Percentiles rank a stretch among this genome's conserved stretches.
Conservation (phyloP, 148 eudicot species). For the Silene conica region DNA sequence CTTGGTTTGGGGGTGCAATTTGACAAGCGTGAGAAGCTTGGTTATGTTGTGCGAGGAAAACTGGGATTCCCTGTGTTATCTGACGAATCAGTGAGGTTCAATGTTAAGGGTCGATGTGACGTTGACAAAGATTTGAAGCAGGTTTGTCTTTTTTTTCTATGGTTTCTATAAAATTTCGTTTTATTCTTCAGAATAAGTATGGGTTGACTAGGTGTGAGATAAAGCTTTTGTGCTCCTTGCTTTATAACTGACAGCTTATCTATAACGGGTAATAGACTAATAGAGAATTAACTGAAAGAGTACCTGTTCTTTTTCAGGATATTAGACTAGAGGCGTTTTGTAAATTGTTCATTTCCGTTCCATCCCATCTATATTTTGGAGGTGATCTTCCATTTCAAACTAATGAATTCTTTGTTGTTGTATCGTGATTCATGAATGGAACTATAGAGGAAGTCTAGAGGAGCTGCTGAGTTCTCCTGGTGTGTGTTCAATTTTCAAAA, state of each 20-base stretch:
- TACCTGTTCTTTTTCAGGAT: background rate
- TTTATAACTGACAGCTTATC: background rate
- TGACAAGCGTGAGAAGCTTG: constrained; percentile 51
- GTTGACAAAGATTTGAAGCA: constrained; percentile 56
- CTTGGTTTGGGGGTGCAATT: constrained; percentile 66
- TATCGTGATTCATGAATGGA: constrained; percentile 9
- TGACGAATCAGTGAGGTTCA: constrained; percentile 46
- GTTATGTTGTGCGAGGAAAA: constrained; percentile 59
- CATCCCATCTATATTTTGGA: background rate
- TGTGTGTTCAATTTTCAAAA: constrained; percentile 58
- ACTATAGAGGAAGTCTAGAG: constrained; percentile 48
- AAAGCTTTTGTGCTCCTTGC: background rate
- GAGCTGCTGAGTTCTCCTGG: constrained; percentile 77
- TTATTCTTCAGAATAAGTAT: background rate
- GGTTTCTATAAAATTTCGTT: background rate
- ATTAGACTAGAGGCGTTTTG: background rate
- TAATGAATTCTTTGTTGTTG: constrained; percentile 5
- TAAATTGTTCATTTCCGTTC: background rate
- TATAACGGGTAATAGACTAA: background rate
- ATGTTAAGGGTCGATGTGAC: constrained; percentile 67
- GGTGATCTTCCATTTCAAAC: background rate
- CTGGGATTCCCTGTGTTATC: constrained; percentile 64
- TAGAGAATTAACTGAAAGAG: background rate
- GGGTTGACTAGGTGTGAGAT: background rate
- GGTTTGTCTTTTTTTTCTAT: constrained; percentile 37